Evolutionary conservation across 129 eudicot species (phyloP).

Genomic region (Tanacetum coccineum): DNA sequence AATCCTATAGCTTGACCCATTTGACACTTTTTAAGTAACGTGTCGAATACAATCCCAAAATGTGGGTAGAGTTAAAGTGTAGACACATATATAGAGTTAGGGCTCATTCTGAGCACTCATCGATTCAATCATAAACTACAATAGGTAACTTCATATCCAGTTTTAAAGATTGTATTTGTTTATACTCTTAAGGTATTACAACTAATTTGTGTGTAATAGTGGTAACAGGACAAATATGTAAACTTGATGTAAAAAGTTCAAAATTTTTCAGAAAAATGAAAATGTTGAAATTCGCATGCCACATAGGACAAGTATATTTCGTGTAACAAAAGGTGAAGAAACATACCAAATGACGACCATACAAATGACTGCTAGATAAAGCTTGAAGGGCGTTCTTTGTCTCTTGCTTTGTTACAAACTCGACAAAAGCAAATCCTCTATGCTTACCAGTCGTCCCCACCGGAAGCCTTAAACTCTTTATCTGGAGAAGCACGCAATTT

Average conservation of each 20-base stretch:
- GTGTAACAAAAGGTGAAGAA: neutral
- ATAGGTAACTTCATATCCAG: neutral
- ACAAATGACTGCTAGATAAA: conserved; percentile 81
- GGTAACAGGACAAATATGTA: too few species aligned
- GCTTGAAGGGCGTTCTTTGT: conserved; percentile 82
- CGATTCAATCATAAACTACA: neutral
- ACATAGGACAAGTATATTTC: neutral
- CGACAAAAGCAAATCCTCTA: conserved; percentile 95
- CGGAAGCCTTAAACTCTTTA: conserved; percentile 90
- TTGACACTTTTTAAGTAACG: too few species aligned
- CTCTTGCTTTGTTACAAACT: conserved; percentile 91
- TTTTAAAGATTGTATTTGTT: neutral
- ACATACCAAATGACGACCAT: conserved; percentile 96
- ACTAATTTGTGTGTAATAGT: too few species aligned
- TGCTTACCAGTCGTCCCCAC: conserved; percentile 36
- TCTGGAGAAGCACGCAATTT: conserved; percentile 33
- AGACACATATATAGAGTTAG: neutral
- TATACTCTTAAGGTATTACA: neutral
- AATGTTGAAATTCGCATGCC: neutral
- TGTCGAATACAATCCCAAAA: too few species aligned
- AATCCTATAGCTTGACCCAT: too few species aligned
- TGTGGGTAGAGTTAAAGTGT: neutral
- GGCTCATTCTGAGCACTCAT: conserved; percentile 3
- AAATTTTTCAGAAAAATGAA: neutral
- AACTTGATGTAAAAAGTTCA: too few species aligned